phyloP scores from a whole-genome alignment of 2,329 filamentous ascomycete species.

The Botrytis galanthina region DNA sequence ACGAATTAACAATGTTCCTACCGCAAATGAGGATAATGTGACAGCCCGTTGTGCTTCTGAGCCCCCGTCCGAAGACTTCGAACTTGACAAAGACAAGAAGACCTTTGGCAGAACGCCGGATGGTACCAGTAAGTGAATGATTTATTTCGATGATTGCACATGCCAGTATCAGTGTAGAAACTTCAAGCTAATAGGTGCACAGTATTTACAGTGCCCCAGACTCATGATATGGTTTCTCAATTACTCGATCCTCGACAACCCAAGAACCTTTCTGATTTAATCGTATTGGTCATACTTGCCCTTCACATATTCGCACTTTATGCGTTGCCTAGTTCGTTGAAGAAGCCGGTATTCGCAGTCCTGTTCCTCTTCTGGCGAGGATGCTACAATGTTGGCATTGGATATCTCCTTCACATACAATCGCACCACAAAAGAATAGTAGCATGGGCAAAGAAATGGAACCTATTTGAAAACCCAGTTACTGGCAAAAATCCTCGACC shows the following conservation, averaged over 20 bases:
- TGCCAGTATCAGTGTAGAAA: not conserved
- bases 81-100: slow-evolving; percentile 57
- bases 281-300: slow-evolving; percentile 76
- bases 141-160: not conserved
- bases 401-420: slow-evolving; percentile 82
- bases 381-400: slow-evolving; percentile 92
- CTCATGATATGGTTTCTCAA: slow-evolving; percentile 98
- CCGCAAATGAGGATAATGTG: slow-evolving; percentile 17
- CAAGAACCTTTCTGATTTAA: slow-evolving; percentile 85
- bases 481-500: slow-evolving; percentile 82
- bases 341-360: slow-evolving; percentile 74
- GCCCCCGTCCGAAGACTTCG: slow-evolving; percentile 29
- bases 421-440: slow-evolving; percentile 85
- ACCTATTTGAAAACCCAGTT: slow-evolving; percentile 79
- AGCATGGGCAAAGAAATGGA: slow-evolving; percentile 80
- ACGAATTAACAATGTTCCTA: slow-evolving; percentile 22
- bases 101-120: slow-evolving; percentile 90
- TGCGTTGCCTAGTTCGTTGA: slow-evolving; percentile 65
- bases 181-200: slow-evolving; percentile 14
- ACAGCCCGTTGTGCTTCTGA: slow-evolving; percentile 17
- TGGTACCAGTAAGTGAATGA: slow-evolving; percentile 71
- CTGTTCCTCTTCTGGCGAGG: slow-evolving; percentile 91
- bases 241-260: slow-evolving; percentile 90
- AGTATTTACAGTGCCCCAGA: slow-evolving; percentile 96
- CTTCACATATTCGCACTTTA: slow-evolving; percentile 73